phyloP scores from a whole-genome alignment of 306 rosid genomes.

The Rosa rugosa region DNA sequence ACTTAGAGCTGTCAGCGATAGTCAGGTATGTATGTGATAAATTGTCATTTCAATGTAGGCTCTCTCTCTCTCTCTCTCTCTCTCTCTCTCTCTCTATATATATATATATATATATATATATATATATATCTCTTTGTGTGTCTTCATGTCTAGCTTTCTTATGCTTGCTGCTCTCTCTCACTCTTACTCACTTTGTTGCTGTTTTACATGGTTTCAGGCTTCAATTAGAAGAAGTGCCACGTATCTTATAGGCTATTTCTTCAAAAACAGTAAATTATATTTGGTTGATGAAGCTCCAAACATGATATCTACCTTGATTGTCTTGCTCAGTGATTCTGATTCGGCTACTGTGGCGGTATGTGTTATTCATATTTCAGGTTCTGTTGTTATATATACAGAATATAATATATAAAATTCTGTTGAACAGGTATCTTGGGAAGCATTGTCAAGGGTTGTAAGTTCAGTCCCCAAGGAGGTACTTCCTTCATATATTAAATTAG shows the following conservation, averaged over 20 bases:
- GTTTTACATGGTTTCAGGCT: constrained; percentile 58
- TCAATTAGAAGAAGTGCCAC: constrained; percentile 72
- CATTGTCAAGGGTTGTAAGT: constrained; percentile 77
- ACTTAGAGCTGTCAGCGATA: constrained; percentile 69
- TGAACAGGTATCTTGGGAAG: constrained; percentile 85
- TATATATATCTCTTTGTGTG: too few relatives aligned
- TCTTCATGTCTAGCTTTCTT: neutral
- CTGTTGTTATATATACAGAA: constrained; percentile 17
- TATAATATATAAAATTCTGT: constrained; percentile 19
- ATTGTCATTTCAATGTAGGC: neutral
- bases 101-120: neutral
- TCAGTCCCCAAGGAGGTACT: constrained; percentile 88
- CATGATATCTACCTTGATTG: constrained; percentile 79
- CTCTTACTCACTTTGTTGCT: constrained; percentile 6
- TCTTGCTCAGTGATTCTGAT: constrained; percentile 90
- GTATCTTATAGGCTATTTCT: constrained; percentile 86
- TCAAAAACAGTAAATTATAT: constrained; percentile 86
- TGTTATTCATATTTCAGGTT: constrained; percentile 23
- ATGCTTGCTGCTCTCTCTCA: neutral
- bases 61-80: neutral
- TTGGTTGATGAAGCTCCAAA: constrained; percentile 93
- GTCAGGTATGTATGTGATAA: constrained; percentile 54
- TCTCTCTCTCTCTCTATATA: neutral
- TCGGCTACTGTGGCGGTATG: constrained; percentile 74
- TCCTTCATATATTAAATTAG: constrained; percentile 86